These are phyloP conservation scores for Penicillium arizonense DNA, from an alignment of 495 filamentous ascomycete species.

Conservation along the genomic window DNA sequence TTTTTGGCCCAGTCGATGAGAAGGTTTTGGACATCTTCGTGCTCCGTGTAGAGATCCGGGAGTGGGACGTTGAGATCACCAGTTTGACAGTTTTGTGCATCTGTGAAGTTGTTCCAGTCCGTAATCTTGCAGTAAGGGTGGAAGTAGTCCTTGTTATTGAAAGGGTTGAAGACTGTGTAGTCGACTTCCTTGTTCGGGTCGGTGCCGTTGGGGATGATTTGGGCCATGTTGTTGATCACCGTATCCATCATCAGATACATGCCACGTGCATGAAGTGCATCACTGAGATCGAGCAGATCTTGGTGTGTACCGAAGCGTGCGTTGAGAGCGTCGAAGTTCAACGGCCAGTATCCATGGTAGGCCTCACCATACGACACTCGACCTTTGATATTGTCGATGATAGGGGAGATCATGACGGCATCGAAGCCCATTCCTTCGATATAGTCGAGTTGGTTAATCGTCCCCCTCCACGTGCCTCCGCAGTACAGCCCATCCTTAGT, in stretches of 20 bases:
- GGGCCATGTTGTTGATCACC: conserved; percentile 74
- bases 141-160: conserved; percentile 61
- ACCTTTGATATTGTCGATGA: conserved; percentile 60
- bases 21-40: conserved; percentile 50
- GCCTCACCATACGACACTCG: conserved; percentile 50
- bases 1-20: conserved; percentile 62
- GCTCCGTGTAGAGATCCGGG: conserved; percentile 68
- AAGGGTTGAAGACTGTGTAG: conserved; percentile 61
- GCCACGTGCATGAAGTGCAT: conserved; percentile 56
- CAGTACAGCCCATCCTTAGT: conserved; percentile 57
- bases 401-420: conserved; percentile 79
- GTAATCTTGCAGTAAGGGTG: conserved; percentile 63
- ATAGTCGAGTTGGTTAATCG: conserved; percentile 57
- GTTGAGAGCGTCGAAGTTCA: conserved; percentile 65
- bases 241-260: conserved; percentile 79
- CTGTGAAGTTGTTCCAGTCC: conserved; percentile 58
- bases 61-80: conserved; percentile 59
- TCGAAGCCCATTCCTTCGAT: conserved; percentile 79
- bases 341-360: conserved; percentile 77
- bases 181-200: conserved; percentile 61
- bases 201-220: conserved; percentile 27
- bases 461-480: conserved; percentile 72
- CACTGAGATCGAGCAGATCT: conserved; percentile 62
- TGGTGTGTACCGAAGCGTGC: conserved; percentile 61
- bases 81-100: conserved; percentile 56